Evolutionary conservation across 2,329 filamentous ascomycete species (phyloP), one percentile per base, ranked within the genome.

Genomic region (Diplodia seriata): DNA sequence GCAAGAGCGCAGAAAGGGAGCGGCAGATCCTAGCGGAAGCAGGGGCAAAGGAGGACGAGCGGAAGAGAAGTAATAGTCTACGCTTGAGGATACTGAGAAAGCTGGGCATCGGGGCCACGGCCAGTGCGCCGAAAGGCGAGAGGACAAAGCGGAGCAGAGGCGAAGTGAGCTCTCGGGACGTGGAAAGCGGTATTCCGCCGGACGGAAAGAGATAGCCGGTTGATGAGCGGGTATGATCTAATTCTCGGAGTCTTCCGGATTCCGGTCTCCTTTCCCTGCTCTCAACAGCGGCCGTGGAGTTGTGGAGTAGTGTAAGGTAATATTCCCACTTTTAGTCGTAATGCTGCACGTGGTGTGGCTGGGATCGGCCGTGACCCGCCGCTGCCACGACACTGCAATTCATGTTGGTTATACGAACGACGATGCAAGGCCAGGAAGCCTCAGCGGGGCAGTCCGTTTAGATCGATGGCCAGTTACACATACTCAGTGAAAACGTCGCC

Each of bases 1-100:
- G 85, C 38, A 81, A 85, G 71, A 84, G 81, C 70, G 89, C 90
- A 63, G 85, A 86, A 74, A 88, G 84, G 72, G 82, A 90, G 77
- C 85, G 89, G 71, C 85, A 86, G 49, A 80, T 82, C 4, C 70
- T 84, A 20, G 78, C 76, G 15, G 71, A 75, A 61, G 75, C 80
- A 69, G 75, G 75, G 29, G 74, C 81, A 67, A 83, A 79, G 71
- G 85, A 87, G 74, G 78, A 82, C 68, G 74, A 80, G 68, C 18
- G 23, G n/a, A 63, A 63, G 47, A 51, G 43, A 31, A 51, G 47
- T 11, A 36, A 36, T 18, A 76, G 76, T 67, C 75, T 76, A 70
- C 14, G 69, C 31, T 67, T 70, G 43, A 72, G 72, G 57, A 72
- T 73, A n/a, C 67, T 79, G 12, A 76, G 73, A 74, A 75, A 71